Percentiles rank a stretch among this genome's conserved stretches.
Conservation (phyloP, 306 rosid species). For the Cercis canadensis region DNA sequence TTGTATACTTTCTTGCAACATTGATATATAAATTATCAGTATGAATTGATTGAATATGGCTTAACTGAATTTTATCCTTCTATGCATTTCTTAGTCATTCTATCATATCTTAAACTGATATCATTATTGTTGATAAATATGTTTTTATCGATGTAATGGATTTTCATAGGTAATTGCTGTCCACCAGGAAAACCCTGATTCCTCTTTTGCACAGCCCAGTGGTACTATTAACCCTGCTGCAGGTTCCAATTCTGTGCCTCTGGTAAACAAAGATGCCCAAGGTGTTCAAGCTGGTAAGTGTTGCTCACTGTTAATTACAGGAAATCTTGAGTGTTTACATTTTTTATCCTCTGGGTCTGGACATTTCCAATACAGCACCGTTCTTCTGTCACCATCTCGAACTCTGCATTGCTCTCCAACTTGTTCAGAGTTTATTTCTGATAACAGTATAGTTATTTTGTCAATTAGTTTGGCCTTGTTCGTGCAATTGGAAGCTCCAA, state of each 20-base stretch:
- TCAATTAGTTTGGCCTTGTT: not conserved
- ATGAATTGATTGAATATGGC: too few species aligned
- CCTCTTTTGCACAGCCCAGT: constrained; percentile 41
- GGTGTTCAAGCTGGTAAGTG: constrained; percentile 69
- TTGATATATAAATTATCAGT: too few species aligned
- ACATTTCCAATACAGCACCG: not conserved
- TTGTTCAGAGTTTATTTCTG: constrained; percentile 2
- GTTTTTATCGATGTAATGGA: constrained; percentile 13
- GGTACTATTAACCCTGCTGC: constrained; percentile 31
- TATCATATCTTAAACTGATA: not conserved
- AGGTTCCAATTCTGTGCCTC: constrained; percentile 44
- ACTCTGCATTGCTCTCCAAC: constrained; percentile 7
- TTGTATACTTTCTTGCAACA: too few species aligned
- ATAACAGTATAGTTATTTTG: not conserved
- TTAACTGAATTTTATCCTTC: too few species aligned
- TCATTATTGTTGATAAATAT: not conserved
- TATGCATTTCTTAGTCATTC: not conserved
- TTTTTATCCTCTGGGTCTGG: not conserved
- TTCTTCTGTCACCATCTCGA: constrained; percentile 10
- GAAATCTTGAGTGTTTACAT: not conserved
- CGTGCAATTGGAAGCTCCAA: constrained; percentile 9
- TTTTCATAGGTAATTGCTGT: constrained; percentile 28
- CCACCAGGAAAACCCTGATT: constrained; percentile 52
- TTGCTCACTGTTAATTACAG: constrained; percentile 23
- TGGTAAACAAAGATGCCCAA: constrained; percentile 40